Evolutionary conservation across 2,329 filamentous ascomycete genomes (phyloP).

Genomic region (Fusarium caatingaense): DNA sequence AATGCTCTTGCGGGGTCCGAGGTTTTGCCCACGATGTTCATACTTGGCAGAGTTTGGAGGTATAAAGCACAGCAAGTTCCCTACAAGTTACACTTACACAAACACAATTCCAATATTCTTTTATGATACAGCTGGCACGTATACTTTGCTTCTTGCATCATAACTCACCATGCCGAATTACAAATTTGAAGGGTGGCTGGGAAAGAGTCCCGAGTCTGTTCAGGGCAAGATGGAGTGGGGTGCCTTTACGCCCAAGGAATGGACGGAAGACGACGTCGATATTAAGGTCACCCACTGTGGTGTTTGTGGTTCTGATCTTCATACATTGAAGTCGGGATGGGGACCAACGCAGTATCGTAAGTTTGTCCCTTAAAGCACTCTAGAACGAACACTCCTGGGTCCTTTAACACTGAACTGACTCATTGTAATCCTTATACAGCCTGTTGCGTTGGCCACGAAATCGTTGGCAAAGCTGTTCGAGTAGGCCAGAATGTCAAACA

Average conservation of each 20-base stretch:
- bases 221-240: constrained; percentile 65
- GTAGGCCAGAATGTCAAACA: constrained; percentile 61
- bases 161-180: constrained; percentile 41
- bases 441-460: constrained; percentile 72
- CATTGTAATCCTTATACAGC: constrained; percentile 43
- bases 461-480: constrained; percentile 67
- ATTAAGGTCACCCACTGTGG: constrained; percentile 73
- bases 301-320: constrained; percentile 70
- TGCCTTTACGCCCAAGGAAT: constrained; percentile 69
- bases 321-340: constrained; percentile 67
- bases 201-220: constrained; percentile 53
- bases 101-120: no score
- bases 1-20: no score
- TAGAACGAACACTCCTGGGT: neutral
- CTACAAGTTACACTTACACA: no score
- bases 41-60: no score
- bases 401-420: neutral
- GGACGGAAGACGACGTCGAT: constrained; percentile 72
- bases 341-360: constrained; percentile 54
- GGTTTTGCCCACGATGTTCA: no score
- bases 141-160: no score
- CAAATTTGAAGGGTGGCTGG: constrained; percentile 66
- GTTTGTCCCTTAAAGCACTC: constrained; percentile 17
- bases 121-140: no score
- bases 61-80: no score